phyloP scores from a whole-genome alignment of 768 basidiomycete genomes.

The Harrya chromipes region DNA sequence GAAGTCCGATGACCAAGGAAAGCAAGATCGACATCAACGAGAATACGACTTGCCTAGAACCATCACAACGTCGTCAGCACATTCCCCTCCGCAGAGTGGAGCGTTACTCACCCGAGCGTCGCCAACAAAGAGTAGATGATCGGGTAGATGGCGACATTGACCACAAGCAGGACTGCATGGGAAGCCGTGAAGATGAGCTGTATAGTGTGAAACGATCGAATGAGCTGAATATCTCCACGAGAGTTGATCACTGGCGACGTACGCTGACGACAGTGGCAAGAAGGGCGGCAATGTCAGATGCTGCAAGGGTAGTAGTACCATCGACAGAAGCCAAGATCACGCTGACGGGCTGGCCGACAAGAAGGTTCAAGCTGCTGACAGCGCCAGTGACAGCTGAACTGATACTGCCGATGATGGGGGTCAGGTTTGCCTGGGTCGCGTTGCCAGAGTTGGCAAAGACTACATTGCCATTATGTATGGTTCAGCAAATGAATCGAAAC shows the following conservation, averaged over 20 bases:
- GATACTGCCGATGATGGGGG: constrained; percentile 6
- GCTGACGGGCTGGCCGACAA: constrained; percentile 1
- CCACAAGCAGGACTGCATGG: constrained; percentile 7
- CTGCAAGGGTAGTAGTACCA: background rate
- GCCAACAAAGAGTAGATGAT: background rate
- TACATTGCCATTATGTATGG: background rate
- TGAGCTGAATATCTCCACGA: background rate
- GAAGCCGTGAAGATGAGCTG: constrained; percentile 10
- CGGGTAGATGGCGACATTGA: background rate
- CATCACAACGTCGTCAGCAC: background rate
- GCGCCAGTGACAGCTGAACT: constrained; percentile 4
- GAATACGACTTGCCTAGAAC: constrained; percentile 1
- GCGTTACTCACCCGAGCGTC: constrained; percentile 3
- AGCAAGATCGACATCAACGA: constrained; percentile 3
- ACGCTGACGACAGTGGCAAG: constrained; percentile 3
- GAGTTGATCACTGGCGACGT: background rate
- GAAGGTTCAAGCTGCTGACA: constrained; percentile 1
- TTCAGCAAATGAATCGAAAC: background rate
- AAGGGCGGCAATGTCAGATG: constrained; percentile 6
- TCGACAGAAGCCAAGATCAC: constrained; percentile 8
- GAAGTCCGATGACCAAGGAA: constrained; percentile 7
- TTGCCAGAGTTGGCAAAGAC: constrained; percentile 10
- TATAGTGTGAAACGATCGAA: background rate
- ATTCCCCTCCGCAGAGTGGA: background rate
- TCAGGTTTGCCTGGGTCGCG: constrained; percentile 9